A percentile compares a stretch with the other conserved stretches of the same genome.
These are phyloP conservation scores for Drechslerella stenobrocha DNA, from an alignment of 2,329 filamentous ascomycete genomes.

Conservation along the genomic window DNA sequence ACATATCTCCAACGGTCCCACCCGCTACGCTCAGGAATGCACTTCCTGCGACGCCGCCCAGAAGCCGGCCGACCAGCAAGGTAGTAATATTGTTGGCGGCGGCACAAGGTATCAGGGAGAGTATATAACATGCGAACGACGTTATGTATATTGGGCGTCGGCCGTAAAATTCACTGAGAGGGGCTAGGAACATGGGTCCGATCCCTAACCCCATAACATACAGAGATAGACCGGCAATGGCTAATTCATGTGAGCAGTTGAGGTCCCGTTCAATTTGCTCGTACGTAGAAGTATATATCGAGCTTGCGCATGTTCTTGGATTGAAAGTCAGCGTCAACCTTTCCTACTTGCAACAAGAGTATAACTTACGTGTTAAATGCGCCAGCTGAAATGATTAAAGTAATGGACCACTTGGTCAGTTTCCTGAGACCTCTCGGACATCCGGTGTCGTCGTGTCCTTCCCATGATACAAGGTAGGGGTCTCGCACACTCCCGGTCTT, in stretches of 20 bases:
- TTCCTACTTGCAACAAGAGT: not conserved
- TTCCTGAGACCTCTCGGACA: conserved; percentile 71
- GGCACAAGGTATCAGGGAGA: conserved; percentile 80
- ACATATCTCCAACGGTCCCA: conserved; percentile 82
- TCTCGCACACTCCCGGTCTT: conserved; percentile 57
- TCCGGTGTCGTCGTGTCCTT: conserved; percentile 71
- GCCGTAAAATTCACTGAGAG: conserved; percentile 72
- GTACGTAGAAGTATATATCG: conserved; percentile 87
- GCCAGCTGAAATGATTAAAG: conserved; percentile 71
- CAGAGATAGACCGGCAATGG: conserved; percentile 76
- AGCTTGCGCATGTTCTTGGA: conserved; percentile 74
- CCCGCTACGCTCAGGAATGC: conserved; percentile 75
- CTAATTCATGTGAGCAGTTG: conserved; percentile 69
- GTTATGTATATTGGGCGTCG: conserved; percentile 77
- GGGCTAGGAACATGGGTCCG: conserved; percentile 63
- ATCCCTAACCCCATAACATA: conserved; percentile 76
- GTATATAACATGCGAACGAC: conserved; percentile 72
- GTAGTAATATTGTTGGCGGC: conserved; percentile 80
- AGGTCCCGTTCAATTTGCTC: conserved; percentile 75
- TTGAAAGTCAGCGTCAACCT: not conserved
- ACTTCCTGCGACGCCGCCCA: conserved; percentile 72
- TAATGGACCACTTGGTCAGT: conserved; percentile 76
- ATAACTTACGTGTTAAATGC: conserved; percentile 80
- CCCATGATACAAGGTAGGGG: conserved; percentile 73
- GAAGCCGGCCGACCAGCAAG: conserved; percentile 75